These are phyloP conservation scores for Mesembryanthemum crystallinum DNA, from an alignment of 148 eudicot genomes.

Conservation along the genomic window DNA sequence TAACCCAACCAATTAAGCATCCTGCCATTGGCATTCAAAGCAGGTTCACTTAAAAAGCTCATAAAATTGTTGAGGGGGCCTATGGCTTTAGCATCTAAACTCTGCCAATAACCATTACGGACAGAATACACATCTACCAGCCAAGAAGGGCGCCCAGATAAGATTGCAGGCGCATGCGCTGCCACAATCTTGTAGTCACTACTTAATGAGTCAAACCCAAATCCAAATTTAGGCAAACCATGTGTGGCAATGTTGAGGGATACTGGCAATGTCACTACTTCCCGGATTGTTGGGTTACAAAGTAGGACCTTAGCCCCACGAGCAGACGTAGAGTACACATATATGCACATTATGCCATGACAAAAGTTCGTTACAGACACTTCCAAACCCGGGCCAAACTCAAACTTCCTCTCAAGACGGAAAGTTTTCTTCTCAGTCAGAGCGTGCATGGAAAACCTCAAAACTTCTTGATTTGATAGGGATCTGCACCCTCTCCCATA, in stretches of 20 bases:
- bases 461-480: background rate
- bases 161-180: background rate
- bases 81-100: background rate
- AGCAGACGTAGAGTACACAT: background rate
- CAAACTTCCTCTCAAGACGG: background rate
- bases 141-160: background rate
- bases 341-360: slow-evolving; percentile 13
- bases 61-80: background rate
- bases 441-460: background rate
- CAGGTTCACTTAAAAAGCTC: background rate
- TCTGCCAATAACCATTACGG: slow-evolving; percentile 8
- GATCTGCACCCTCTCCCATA: background rate
- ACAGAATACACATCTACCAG: slow-evolving; percentile 12
- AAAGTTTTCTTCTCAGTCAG: slow-evolving; percentile 6
- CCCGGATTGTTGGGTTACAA: background rate
- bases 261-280: background rate
- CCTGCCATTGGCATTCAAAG: slow-evolving; percentile 7
- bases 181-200: slow-evolving; percentile 5
- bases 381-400: slow-evolving; percentile 9
- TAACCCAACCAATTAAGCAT: slow-evolving; percentile 3
- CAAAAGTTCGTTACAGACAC: background rate
- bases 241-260: background rate
- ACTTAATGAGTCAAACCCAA: background rate
- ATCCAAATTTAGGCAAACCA: background rate
- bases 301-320: background rate